These are phyloP conservation scores for Glomus cerebriforme DNA, from an alignment of 192 early-diverging fungal species.

Conservation along the genomic window DNA sequence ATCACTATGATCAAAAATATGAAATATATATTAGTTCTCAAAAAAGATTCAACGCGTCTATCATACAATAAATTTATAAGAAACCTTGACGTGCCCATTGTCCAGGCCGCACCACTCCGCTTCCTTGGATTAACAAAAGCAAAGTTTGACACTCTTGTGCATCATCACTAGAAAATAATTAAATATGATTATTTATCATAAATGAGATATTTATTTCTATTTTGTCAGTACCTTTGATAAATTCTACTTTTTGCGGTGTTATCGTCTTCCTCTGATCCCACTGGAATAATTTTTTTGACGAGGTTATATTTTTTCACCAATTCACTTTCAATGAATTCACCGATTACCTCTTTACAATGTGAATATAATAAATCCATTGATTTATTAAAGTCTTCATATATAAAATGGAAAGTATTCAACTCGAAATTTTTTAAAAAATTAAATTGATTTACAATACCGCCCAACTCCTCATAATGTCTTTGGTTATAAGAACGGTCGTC, in stretches of 20 bases:
- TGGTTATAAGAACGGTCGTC: conserved; percentile 24
- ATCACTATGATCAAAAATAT: conserved; percentile 21
- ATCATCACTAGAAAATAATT: conserved; percentile 12
- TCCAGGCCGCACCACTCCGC: conserved; percentile 37
- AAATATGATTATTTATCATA: background rate
- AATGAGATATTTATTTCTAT: background rate
- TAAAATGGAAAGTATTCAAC: background rate
- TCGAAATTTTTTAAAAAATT: background rate
- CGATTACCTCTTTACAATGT: conserved; percentile 11
- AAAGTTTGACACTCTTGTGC: conserved; percentile 2
- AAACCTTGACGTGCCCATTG: conserved; percentile 38
- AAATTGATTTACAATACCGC: conserved; percentile 9
- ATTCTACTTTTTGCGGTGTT: conserved; percentile 19
- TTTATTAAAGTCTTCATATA: background rate
- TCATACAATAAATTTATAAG: background rate
- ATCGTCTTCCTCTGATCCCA: background rate
- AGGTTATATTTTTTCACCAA: conserved; percentile 19
- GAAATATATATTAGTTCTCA: background rate
- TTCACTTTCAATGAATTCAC: conserved; percentile 27
- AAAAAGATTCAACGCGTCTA: background rate
- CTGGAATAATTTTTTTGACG: conserved; percentile 11
- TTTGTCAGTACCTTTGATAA: conserved; percentile 19
- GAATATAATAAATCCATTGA: background rate
- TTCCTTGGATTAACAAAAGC: conserved; percentile 35
- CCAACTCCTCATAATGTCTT: conserved; percentile 30